Evolutionary conservation across 148 eudicot genomes (phyloP), one percentile per base, ranked within the genome.

Genomic region (Chenopodium album): DNA sequence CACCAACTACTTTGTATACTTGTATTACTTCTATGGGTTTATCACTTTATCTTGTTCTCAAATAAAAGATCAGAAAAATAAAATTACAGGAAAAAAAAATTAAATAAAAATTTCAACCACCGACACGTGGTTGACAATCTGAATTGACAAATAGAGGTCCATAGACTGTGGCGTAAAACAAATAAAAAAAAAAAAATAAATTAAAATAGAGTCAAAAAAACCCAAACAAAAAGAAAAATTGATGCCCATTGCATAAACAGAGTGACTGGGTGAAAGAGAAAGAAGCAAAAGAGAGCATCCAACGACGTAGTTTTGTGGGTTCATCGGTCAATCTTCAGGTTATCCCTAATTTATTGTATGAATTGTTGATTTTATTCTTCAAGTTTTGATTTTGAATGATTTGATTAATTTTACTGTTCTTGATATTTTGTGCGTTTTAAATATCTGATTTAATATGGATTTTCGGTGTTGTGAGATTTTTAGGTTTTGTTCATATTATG

Each of bases 271-370:
- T 62, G 22, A 76, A n/a, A 20, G 78, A 16, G 46, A 7, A 50
- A 74, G 12, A 56, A 64, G 62, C 44, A 37, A 59, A 66, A 66
- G 67, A 76, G 23, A 74, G 52, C 32, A 59, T 80, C 71, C 56
- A 52, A 79, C 13, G 17, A 56, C 56, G 44, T 41, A 63, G 10
- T 10, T 63, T 73, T 73, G 70, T 75, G n/a, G 9, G 4, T 63
- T 29, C 29, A 7, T 7, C 60, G 73, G 50, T 81, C 84, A 19
- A 41, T 77, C 56, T 56, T 69, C 76, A 82, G 83, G 78, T 79
- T 63, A 64, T 4, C 4, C 17, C 17, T 2, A 66, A 65, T 22
- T 76, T 34, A 17, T 63, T 56, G 22, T 14, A 17, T 56, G 17
- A 56, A 14, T 56, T 14, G 62, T 56, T 14, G 17, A 16, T 56